These are phyloP conservation scores for Amaranthus cruentus DNA, from an alignment of 148 eudicot species.

Conservation along the genomic window DNA sequence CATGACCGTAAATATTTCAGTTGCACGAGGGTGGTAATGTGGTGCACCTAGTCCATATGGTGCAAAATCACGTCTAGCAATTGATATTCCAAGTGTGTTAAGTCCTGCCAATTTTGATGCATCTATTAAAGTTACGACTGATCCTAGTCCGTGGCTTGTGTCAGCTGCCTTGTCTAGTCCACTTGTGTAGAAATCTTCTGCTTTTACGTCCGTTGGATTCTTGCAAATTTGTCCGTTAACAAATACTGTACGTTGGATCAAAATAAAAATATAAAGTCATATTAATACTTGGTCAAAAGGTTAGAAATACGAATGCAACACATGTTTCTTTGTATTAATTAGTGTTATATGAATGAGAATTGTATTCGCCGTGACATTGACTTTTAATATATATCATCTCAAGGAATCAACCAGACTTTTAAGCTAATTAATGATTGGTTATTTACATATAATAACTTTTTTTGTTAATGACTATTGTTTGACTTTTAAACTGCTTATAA, in stretches of 20 bases:
- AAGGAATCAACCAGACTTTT: too few relatives aligned
- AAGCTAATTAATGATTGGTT: too few relatives aligned
- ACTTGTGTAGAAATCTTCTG: slow-evolving; percentile 13
- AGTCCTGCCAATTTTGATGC: slow-evolving; percentile 14
- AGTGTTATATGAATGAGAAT: too few relatives aligned
- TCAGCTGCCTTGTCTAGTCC: slow-evolving; percentile 14
- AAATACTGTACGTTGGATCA: slow-evolving; percentile 1
- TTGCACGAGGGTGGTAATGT: slow-evolving; percentile 24
- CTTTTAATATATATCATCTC: too few relatives aligned
- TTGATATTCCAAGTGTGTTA: slow-evolving; percentile 15
- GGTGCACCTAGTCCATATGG: slow-evolving; percentile 18
- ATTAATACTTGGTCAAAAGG: too few relatives aligned
- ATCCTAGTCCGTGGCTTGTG: slow-evolving; percentile 14
- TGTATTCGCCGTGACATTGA: too few relatives aligned
- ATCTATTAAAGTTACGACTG: slow-evolving; percentile 1
- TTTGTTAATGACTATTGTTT: too few relatives aligned
- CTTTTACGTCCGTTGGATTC: slow-evolving; percentile 11
- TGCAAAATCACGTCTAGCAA: slow-evolving; percentile 19
- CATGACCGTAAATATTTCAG: slow-evolving; percentile 17
- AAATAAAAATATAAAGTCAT: neutral
- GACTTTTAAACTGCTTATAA: too few relatives aligned
- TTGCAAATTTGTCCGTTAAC: slow-evolving; percentile 22
- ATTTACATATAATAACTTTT: too few relatives aligned
- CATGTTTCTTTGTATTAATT: too few relatives aligned
- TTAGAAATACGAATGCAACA: neutral